Conservation (phyloP, 2,329 filamentous ascomycete species). For the Alternaria sp. region DNA sequence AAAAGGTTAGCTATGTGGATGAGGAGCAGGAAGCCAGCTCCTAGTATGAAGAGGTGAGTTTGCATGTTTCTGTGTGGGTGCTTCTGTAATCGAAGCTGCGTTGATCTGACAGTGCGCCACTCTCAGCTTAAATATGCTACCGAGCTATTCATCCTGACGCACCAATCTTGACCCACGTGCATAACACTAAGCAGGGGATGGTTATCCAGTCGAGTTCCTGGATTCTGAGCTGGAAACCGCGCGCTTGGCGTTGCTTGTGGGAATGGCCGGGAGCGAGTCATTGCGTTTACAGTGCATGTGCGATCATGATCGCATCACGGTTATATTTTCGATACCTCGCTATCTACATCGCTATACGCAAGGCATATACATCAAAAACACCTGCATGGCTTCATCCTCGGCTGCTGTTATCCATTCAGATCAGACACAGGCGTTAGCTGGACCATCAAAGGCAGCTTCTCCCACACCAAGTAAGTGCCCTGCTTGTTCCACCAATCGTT, state of each 20-base stretch:
- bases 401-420: background rate
- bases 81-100: background rate
- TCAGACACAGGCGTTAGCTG: background rate
- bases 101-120: background rate
- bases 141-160: background rate
- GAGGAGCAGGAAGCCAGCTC: fast-evolving
- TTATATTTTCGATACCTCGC: background rate
- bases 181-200: background rate
- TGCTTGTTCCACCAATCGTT: conserved; percentile 3
- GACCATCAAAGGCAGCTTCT: conserved; percentile 6
- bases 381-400: background rate
- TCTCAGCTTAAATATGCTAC: background rate
- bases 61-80: background rate
- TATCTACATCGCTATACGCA: background rate
- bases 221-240: background rate
- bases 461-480: conserved; percentile 8
- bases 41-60: background rate
- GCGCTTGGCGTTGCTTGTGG: background rate
- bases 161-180: background rate
- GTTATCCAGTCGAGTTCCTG: background rate
- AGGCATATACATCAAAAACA: background rate
- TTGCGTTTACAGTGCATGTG: background rate
- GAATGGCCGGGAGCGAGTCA: background rate
- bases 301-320: background rate
- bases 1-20: background rate